These are phyloP conservation scores for Paraphaeosphaeria minitans DNA, from an alignment of 2,329 filamentous ascomycete genomes.

Conservation along the genomic window DNA sequence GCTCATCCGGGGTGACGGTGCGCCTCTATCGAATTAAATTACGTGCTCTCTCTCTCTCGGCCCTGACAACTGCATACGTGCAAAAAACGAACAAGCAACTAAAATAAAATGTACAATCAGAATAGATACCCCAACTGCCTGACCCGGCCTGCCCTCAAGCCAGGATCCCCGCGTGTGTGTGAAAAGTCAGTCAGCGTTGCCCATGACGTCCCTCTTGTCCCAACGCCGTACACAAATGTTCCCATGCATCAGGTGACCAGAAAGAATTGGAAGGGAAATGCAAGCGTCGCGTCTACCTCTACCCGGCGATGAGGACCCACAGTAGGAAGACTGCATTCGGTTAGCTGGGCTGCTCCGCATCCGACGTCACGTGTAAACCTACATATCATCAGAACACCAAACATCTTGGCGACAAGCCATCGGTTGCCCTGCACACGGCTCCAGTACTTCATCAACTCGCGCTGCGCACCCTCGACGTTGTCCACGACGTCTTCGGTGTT, in stretches of 20 bases:
- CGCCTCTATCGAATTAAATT: slow-evolving; percentile 20
- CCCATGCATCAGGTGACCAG: slow-evolving; percentile 7
- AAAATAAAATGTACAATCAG: slow-evolving; percentile 16
- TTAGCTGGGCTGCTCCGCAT: slow-evolving; percentile 19
- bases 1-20: background rate
- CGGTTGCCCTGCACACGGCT: slow-evolving; percentile 89
- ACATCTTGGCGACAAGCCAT: slow-evolving; percentile 87
- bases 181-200: slow-evolving; percentile 15
- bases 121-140: too few species aligned
- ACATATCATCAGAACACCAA: slow-evolving; percentile 93
- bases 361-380: slow-evolving; percentile 22
- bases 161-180: background rate
- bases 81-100: slow-evolving; percentile 15
- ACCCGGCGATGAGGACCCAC: slow-evolving; percentile 71
- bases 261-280: slow-evolving; percentile 14
- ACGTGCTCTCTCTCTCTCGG: background rate
- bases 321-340: slow-evolving; percentile 53
- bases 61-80: slow-evolving; percentile 22
- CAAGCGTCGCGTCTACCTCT: too few species aligned
- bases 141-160: background rate
- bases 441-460: slow-evolving; percentile 97
- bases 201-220: slow-evolving; percentile 22
- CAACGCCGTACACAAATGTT: slow-evolving; percentile 26
- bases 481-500: slow-evolving; percentile 98
- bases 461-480: slow-evolving; percentile 95